phyloP scores from a whole-genome alignment of 257 asterid genomes.

The Nicotiana noctiflora region DNA sequence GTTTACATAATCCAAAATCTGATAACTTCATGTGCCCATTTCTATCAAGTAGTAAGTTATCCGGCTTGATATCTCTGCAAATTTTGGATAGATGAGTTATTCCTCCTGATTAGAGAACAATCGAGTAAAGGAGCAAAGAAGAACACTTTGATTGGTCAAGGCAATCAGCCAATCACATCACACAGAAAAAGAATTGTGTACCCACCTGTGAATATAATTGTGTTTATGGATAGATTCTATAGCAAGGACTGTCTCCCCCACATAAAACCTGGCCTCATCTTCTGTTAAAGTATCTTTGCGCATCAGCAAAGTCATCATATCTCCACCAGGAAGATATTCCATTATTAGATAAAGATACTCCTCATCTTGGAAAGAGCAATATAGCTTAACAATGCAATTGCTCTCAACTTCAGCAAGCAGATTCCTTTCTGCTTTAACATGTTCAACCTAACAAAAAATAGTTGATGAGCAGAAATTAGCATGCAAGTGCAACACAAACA shows the following conservation, averaged over 20 bases:
- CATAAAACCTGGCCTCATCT: constrained; percentile 85
- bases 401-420: constrained; percentile 94
- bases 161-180: constrained; percentile 11
- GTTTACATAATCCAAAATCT: constrained; percentile 94
- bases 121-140: constrained; percentile 9
- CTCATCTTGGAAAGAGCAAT: constrained; percentile 97
- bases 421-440: constrained; percentile 90
- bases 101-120: not conserved
- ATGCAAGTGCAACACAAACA: constrained; percentile 9
- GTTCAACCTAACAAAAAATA: constrained; percentile 58
- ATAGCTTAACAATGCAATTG: constrained; percentile 91
- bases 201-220: constrained; percentile 88
- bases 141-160: not conserved
- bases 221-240: constrained; percentile 93
- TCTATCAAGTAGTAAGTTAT: constrained; percentile 91
- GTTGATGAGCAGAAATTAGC: constrained; percentile 12
- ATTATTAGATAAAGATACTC: constrained; percentile 87
- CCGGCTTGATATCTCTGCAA: constrained; percentile 97
- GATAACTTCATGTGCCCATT: constrained; percentile 93
- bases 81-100: constrained; percentile 10
- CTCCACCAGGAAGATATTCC: constrained; percentile 99
- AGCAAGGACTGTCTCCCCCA: constrained; percentile 95
- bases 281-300: constrained; percentile 88
- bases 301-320: constrained; percentile 97
- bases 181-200: constrained; percentile 13